phyloP scores from a whole-genome alignment of 2,329 filamentous ascomycete species.

The Penicillium verrucosum region DNA sequence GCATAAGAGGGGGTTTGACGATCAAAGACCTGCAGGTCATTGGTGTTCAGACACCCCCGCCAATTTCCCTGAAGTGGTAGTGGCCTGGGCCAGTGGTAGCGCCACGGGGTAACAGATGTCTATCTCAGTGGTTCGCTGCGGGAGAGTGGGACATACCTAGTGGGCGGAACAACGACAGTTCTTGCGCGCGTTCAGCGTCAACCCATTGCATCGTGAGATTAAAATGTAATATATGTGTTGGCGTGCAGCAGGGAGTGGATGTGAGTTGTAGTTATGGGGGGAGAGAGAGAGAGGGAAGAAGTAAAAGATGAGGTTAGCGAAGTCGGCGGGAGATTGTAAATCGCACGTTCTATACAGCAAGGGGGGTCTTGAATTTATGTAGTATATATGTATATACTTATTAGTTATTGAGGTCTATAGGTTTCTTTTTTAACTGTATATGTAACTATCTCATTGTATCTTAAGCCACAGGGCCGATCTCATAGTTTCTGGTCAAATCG shows the following conservation, averaged over 20 bases:
- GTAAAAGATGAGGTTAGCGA: not conserved
- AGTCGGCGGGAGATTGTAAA: not conserved
- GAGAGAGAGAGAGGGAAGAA: not conserved
- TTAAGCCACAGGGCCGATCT: constrained; percentile 4
- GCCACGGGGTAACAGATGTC: constrained; percentile 31
- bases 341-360: not conserved
- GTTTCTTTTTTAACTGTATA: not conserved
- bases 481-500: constrained; percentile 8
- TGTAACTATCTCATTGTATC: constrained; percentile 8
- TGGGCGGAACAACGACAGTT: constrained; percentile 45
- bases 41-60: constrained; percentile 7
- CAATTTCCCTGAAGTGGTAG: constrained; percentile 5
- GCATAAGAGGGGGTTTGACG: not conserved
- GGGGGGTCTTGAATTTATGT: not conserved
- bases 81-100: constrained; percentile 29
- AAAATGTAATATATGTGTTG: not conserved
- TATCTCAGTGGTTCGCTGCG: constrained; percentile 33
- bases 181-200: constrained; percentile 40
- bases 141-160: constrained; percentile 38
- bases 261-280: not conserved
- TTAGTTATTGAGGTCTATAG: not conserved
- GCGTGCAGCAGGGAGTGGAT: not conserved
- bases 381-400: not conserved
- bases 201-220: constrained; percentile 28
- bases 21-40: constrained; percentile 3